Conservation (phyloP, 176 grass and related monocot species). For the Triticum turgidum region DNA sequence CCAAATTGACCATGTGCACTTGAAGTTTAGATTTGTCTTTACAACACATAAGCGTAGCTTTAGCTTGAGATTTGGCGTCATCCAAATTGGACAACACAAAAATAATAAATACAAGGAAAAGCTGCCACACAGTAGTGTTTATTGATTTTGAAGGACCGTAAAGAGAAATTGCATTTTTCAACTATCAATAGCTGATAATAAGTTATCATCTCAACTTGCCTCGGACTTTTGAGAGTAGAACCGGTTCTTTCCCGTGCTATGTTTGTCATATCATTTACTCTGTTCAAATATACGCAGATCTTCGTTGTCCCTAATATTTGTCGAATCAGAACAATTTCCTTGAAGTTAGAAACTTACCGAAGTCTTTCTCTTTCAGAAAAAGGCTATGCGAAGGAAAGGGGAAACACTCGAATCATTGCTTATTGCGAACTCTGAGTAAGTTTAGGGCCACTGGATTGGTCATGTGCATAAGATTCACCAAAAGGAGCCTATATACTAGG, state of each 20-base stretch:
- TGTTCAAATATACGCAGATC: constrained; percentile 15
- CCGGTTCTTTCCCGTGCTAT: constrained; percentile 1
- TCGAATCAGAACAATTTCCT: background rate
- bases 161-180: background rate
- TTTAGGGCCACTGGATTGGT: constrained; percentile 19
- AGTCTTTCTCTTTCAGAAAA: constrained; percentile 64
- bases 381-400: constrained; percentile 71
- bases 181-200: constrained; percentile 5
- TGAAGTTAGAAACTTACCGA: constrained; percentile 23
- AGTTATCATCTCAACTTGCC: constrained; percentile 15
- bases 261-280: background rate
- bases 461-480: constrained; percentile 16
- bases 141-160: background rate
- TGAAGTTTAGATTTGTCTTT: background rate
- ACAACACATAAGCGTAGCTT: background rate
- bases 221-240: background rate
- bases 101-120: background rate
- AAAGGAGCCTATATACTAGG: background rate
- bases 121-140: background rate
- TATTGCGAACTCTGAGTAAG: constrained; percentile 69
- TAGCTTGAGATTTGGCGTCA: background rate
- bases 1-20: background rate
- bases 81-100: background rate
- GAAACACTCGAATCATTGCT: constrained; percentile 89
- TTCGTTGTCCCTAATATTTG: constrained; percentile 15